Conservation (phyloP, 2,329 filamentous ascomycete genomes). For the Cordyceps militaris region DNA sequence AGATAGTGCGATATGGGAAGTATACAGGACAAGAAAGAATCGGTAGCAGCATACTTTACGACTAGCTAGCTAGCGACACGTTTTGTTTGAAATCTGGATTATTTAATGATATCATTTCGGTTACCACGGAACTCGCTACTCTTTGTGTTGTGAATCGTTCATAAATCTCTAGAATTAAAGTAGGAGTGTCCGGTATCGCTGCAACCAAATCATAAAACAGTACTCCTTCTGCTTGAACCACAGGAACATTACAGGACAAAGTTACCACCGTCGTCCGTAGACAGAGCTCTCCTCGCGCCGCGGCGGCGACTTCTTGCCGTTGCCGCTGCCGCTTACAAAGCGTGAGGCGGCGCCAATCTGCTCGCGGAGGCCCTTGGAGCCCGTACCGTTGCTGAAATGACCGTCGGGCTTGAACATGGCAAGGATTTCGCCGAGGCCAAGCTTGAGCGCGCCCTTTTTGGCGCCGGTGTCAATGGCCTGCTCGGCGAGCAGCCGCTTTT, state of each 20-base stretch:
- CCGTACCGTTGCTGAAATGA: constrained; percentile 30
- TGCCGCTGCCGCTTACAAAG: constrained; percentile 17
- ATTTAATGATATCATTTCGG: neutral
- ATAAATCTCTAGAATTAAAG: neutral
- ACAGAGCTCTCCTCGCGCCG: constrained; percentile 31
- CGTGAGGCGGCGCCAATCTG: constrained; percentile 18
- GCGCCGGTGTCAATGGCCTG: constrained; percentile 79
- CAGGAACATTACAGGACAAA: neutral
- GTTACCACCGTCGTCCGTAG: constrained; percentile 37
- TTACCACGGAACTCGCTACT: neutral
- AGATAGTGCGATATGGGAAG: neutral
- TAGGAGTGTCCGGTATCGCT: neutral
- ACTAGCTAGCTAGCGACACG: constrained; percentile 10
- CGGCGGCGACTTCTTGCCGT: constrained; percentile 20
- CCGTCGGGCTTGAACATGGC: constrained; percentile 72
- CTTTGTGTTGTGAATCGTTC: neutral
- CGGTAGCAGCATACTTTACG: neutral
- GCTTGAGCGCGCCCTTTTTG: constrained; percentile 67
- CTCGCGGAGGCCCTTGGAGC: constrained; percentile 20
- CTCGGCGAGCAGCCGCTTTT: constrained; percentile 86
- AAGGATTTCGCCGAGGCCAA: constrained; percentile 89
- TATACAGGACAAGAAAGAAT: neutral
- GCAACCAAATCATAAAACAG: neutral
- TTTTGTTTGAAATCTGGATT: neutral
- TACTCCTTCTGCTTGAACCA: neutral